phyloP scores from a whole-genome alignment of 2,329 filamentous ascomycete genomes.

The Chaetoscypha palmicola region DNA sequence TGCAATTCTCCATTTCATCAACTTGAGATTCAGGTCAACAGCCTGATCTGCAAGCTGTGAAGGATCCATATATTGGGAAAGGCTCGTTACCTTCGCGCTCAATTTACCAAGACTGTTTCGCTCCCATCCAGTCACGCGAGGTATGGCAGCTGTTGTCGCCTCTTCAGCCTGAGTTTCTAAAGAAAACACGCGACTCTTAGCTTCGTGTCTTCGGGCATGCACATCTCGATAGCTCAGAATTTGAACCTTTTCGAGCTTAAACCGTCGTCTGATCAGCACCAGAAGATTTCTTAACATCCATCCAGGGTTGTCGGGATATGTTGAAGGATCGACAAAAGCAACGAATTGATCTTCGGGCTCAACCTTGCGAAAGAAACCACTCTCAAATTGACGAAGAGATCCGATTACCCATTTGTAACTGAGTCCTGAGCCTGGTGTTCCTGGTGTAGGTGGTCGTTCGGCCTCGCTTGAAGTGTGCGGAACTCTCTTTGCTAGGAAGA shows the following conservation, averaged over 20 bases:
- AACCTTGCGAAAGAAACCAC: conserved; percentile 74
- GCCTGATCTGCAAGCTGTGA: conserved; percentile 81
- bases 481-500: conserved; percentile 85
- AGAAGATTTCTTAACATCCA: conserved; percentile 92
- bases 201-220: conserved; percentile 67
- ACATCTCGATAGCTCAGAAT: conserved; percentile 87
- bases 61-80: conserved; percentile 93
- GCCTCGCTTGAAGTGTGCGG: conserved; percentile 30
- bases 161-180: conserved; percentile 26
- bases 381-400: conserved; percentile 70
- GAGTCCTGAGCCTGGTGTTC: conserved; percentile 44
- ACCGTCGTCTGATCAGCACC: conserved; percentile 75
- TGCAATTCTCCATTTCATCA: conserved; percentile 98
- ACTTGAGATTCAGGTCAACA: conserved; percentile 90
- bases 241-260: conserved; percentile 68
- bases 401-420: conserved; percentile 71
- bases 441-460: conserved; percentile 38
- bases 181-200: conserved; percentile 71
- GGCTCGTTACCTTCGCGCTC: conserved; percentile 67
- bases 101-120: conserved; percentile 73
- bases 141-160: conserved; percentile 46
- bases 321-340: conserved; percentile 87
- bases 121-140: conserved; percentile 95
- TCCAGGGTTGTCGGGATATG: conserved; percentile 77
- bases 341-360: conserved; percentile 71